A percentile compares a stretch with the other conserved stretches of the same genome.
Conservation (phyloP, 306 rosid genomes). For the Pterocarpus santalinus region DNA sequence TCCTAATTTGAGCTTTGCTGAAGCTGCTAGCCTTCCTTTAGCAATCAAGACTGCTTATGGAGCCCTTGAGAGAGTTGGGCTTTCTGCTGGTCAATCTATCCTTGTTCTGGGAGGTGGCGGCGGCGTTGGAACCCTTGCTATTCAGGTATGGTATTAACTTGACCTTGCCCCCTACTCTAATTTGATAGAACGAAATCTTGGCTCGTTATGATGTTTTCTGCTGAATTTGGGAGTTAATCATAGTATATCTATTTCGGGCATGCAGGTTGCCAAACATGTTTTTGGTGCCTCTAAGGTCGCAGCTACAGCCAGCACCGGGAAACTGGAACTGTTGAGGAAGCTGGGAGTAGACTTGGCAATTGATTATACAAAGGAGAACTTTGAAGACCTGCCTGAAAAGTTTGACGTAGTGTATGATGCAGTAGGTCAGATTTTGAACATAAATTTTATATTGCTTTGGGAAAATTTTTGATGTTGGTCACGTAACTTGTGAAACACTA, state of each 20-base stretch:
- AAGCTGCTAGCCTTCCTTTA: constrained; percentile 69
- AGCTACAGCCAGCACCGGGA: background rate
- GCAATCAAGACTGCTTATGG: constrained; percentile 64
- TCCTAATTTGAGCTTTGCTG: constrained; percentile 57
- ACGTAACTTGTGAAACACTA: background rate
- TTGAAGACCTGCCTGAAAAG: constrained; percentile 77
- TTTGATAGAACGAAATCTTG: too few species aligned
- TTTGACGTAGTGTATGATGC: constrained; percentile 72
- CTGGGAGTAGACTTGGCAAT: constrained; percentile 78
- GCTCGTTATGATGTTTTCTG: background rate
- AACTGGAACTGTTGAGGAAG: background rate
- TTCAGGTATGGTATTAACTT: constrained; percentile 51
- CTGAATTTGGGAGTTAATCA: background rate
- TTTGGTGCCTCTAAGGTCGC: background rate
- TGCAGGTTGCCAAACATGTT: constrained; percentile 1
- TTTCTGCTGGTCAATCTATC: constrained; percentile 59
- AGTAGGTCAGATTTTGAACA: constrained; percentile 60
- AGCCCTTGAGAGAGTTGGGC: constrained; percentile 51
- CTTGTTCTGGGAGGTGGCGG: constrained; percentile 73
- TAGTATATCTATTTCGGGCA: background rate
- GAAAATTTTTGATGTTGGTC: background rate
- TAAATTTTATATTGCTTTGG: too few species aligned
- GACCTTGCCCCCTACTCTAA: background rate
- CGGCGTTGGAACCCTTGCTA: constrained; percentile 60
- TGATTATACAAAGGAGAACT: constrained; percentile 77